Evolutionary conservation across 2,329 filamentous ascomycete genomes (phyloP).

Genomic region (Talaromyces sp.): DNA sequence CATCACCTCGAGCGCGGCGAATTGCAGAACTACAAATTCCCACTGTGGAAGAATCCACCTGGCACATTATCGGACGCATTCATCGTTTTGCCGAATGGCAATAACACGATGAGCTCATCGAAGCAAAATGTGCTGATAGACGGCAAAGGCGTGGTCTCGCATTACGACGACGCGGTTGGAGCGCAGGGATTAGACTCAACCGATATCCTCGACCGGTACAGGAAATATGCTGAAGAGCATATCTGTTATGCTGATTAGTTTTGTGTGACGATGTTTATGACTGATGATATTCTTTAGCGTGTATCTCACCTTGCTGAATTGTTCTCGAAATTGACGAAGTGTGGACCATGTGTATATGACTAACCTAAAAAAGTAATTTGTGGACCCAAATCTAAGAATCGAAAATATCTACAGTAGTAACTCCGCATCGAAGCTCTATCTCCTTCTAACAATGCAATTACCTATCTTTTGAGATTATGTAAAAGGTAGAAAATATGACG

Average conservation of each 20-base stretch:
- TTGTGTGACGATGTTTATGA: neutral
- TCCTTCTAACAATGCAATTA: neutral
- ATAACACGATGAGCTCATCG: neutral
- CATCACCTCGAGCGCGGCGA: slow-evolving; percentile 50
- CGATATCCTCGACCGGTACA: slow-evolving; percentile 54
- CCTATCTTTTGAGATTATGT: neutral
- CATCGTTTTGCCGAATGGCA: slow-evolving; percentile 23
- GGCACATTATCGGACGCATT: slow-evolving; percentile 54
- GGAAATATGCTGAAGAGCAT: slow-evolving; percentile 51
- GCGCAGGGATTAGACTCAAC: slow-evolving; percentile 48
- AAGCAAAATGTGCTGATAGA: slow-evolving; percentile 46
- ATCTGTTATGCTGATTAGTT: slow-evolving; percentile 38
- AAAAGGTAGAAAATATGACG: slow-evolving; percentile 22
- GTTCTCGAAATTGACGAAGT: neutral
- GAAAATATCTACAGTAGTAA: neutral
- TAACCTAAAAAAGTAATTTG: slow-evolving; percentile 12
- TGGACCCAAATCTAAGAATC: neutral
- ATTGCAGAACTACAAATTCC: slow-evolving; percentile 49
- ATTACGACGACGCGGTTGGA: slow-evolving; percentile 49
- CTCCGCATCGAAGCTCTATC: neutral
- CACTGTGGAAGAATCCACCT: slow-evolving; percentile 46
- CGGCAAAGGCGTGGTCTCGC: slow-evolving; percentile 52
- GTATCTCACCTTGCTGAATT: neutral
- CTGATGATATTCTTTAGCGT: slow-evolving; percentile 7
- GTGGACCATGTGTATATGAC: neutral